These are phyloP conservation scores for Verbena officinalis DNA, from an alignment of 257 asterid genomes.

Conservation along the genomic window DNA sequence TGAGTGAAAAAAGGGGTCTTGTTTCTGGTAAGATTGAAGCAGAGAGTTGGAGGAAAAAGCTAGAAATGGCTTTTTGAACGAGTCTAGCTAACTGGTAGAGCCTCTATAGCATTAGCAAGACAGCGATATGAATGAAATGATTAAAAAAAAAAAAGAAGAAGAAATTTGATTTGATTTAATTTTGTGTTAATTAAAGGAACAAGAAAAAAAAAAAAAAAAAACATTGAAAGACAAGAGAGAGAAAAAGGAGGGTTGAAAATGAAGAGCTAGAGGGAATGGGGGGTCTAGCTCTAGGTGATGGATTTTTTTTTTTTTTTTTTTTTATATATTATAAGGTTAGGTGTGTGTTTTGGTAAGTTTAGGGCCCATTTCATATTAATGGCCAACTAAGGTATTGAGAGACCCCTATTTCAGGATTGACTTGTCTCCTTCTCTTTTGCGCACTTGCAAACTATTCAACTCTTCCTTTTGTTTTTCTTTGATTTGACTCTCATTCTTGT, in stretches of 20 bases:
- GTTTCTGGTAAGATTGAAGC: conserved; percentile 23
- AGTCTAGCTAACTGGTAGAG: conserved; percentile 40
- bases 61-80: conserved; percentile 39
- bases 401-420: conserved; percentile 41
- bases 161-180: conserved; percentile 8
- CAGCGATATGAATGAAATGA: conserved; percentile 7
- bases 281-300: neutral
- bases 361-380: conserved; percentile 46
- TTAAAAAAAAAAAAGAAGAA: neutral
- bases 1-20: conserved; percentile 2
- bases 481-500: conserved; percentile 20
- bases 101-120: neutral
- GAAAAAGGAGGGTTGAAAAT: conserved; percentile 12
- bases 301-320: no score
- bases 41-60: conserved; percentile 42
- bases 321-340: conserved; percentile 9
- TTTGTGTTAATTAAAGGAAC: neutral
- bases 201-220: neutral
- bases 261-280: neutral
- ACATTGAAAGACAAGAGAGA: conserved; percentile 25
- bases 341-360: conserved; percentile 26
- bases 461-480: neutral
- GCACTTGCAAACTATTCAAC: neutral
- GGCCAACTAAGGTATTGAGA: conserved; percentile 50
- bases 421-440: conserved; percentile 30